Evolutionary conservation across 2,329 filamentous ascomycete genomes (phyloP).

Genomic region (Keithomyces neogunnii): DNA sequence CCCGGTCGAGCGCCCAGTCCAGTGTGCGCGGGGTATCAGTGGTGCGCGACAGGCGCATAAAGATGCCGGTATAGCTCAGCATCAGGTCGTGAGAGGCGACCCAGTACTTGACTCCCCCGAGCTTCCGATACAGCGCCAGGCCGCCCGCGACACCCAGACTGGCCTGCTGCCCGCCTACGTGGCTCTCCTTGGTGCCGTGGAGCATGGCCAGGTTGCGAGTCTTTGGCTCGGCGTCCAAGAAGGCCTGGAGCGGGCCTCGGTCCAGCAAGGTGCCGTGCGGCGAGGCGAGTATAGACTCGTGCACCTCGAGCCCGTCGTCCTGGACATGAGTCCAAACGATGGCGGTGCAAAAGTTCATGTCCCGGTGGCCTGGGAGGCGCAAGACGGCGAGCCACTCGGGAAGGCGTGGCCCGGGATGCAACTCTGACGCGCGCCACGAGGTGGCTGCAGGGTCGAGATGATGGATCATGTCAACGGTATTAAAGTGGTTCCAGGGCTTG

Average conservation of each 20-base stretch:
- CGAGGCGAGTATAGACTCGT: conserved; percentile 6
- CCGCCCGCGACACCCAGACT: conserved; percentile 6
- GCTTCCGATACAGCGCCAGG: conserved; percentile 5
- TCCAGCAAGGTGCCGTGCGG: conserved; percentile 6
- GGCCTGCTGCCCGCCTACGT: conserved; percentile 8
- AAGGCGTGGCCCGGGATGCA: conserved; percentile 4
- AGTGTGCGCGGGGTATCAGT: conserved; percentile 5
- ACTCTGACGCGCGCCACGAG: conserved; percentile 3
- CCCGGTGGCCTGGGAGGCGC: conserved; percentile 9
- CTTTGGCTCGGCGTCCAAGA: conserved; percentile 5
- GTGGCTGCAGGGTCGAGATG: conserved; percentile 1
- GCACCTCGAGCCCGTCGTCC: conserved; percentile 2
- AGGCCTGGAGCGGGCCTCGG: conserved; percentile 5
- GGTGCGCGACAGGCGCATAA: conserved; percentile 8
- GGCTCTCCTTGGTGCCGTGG: conserved; percentile 8
- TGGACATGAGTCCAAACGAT: conserved; percentile 8
- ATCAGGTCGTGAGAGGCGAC: conserved; percentile 5
- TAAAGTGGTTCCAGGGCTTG: conserved; percentile 9
- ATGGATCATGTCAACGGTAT: conserved; percentile 4
- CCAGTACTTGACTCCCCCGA: conserved; percentile 7
- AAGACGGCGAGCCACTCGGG: conserved; percentile 7
- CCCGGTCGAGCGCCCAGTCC: conserved; percentile 9
- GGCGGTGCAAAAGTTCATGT: conserved; percentile 8
- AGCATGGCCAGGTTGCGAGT: conserved; percentile 8
- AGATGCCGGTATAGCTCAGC: conserved; percentile 6